These are phyloP conservation scores for Chlamydomonas eustigma DNA, from an alignment of 139 green algal species.

Conservation along the genomic window DNA sequence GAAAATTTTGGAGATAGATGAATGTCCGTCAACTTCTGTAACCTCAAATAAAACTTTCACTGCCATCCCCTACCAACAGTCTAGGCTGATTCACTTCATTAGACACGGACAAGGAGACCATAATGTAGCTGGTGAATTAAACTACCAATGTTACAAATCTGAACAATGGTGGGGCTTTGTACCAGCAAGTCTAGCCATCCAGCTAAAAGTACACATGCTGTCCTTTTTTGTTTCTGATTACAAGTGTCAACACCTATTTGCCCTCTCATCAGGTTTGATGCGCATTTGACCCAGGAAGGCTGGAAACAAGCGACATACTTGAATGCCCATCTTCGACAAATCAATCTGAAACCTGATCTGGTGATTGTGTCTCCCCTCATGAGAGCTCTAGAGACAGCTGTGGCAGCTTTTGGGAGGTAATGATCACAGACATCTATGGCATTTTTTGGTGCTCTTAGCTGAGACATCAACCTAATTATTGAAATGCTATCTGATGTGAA, in stretches of 20 bases:
- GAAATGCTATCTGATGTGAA: no score
- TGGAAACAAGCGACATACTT: conserved; percentile 13
- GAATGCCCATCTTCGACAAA: background rate
- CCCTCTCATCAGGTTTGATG: conserved; percentile 22
- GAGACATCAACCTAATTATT: no score
- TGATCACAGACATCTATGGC: no score
- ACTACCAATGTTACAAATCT: conserved; percentile 21
- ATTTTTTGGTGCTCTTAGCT: no score
- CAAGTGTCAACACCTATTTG: background rate
- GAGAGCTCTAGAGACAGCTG: conserved; percentile 49
- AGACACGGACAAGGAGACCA: conserved; percentile 44
- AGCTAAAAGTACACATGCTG: no score
- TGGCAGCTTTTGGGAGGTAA: conserved; percentile 25
- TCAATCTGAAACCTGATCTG: conserved; percentile 30
- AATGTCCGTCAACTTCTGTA: no score
- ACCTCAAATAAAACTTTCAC: no score
- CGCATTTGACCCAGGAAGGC: conserved; percentile 23
- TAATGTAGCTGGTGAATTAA: conserved; percentile 41
- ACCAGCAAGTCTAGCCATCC: background rate
- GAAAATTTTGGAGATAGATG: no score
- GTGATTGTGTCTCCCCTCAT: conserved; percentile 49
- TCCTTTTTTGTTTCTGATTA: background rate
- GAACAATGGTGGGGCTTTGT: conserved; percentile 4
- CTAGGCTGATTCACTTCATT: conserved; percentile 44
- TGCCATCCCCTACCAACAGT: no score